Evolutionary conservation across 2,329 filamentous ascomycete species (phyloP).

Genomic region (Aspergillus cejpii): DNA sequence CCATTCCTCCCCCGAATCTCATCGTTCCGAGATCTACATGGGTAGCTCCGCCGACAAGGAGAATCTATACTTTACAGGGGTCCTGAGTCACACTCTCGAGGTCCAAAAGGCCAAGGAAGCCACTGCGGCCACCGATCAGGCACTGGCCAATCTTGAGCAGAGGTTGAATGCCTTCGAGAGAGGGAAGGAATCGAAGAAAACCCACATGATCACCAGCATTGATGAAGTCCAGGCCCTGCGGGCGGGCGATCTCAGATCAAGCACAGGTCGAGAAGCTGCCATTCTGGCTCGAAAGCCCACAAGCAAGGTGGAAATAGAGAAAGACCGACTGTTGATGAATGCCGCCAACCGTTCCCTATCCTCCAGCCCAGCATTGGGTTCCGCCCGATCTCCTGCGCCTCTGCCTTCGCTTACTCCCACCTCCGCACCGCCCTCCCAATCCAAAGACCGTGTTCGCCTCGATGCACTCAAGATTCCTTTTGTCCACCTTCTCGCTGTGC

Average conservation of each 20-base stretch:
- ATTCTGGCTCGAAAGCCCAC: conserved; percentile 28
- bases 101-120: conserved; percentile 51
- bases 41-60: conserved; percentile 38
- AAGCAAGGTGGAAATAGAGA: conserved; percentile 37
- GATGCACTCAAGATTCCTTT: conserved; percentile 43
- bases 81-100: conserved; percentile 52
- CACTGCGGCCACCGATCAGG: conserved; percentile 53
- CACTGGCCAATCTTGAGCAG: conserved; percentile 53
- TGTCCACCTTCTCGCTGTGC: conserved; percentile 50
- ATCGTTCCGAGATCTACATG: conserved; percentile 54
- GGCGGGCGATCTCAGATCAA: conserved; percentile 30
- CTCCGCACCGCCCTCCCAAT: conserved; percentile 34
- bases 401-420: conserved; percentile 39
- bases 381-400: conserved; percentile 33
- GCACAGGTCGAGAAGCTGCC: conserved; percentile 25
- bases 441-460: conserved; percentile 35
- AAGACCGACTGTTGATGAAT: conserved; percentile 38
- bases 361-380: conserved; percentile 38
- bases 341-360: conserved; percentile 36
- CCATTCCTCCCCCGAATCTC: conserved; percentile 47
- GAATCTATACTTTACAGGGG: conserved; percentile 50
- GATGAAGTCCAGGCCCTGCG: conserved; percentile 35
- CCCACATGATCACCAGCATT: conserved; percentile 34
- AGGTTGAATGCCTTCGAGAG: conserved; percentile 54
- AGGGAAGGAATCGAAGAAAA: conserved; percentile 56